Evolutionary conservation across 495 filamentous ascomycete genomes (phyloP).

Genomic region (Trichocladium uniseriatum): DNA sequence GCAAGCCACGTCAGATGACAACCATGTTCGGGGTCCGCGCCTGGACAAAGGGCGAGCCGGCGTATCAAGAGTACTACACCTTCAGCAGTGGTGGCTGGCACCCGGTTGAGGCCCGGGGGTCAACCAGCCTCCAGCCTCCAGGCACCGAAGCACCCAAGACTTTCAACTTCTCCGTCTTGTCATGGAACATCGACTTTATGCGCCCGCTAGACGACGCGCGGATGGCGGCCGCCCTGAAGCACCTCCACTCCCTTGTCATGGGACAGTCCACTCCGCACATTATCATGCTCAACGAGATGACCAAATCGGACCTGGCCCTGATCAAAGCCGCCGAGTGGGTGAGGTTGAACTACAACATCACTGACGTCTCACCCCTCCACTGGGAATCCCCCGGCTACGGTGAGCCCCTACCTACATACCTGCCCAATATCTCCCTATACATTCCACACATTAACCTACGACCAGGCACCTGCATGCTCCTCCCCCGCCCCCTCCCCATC

Average conservation of each 20-base stretch:
- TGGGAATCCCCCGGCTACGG: conserved; percentile 11
- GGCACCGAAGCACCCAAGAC: not conserved
- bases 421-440: conserved; percentile 22
- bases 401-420: no score
- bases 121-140: not conserved
- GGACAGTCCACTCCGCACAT: conserved; percentile 21
- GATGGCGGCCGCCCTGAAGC: conserved; percentile 35
- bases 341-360: conserved; percentile 35
- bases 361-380: conserved; percentile 28
- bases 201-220: conserved; percentile 26
- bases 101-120: not conserved
- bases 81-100: not conserved
- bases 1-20: no score
- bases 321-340: conserved; percentile 38
- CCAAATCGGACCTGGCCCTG: conserved; percentile 29
- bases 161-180: conserved; percentile 12
- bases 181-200: conserved; percentile 48
- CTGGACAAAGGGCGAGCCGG: not conserved
- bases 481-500: conserved; percentile 36
- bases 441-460: not conserved
- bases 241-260: conserved; percentile 27
- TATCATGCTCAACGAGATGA: conserved; percentile 46
- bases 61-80: conserved; percentile 1
- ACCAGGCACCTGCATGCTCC: conserved; percentile 46
- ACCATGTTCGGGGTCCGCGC: no score